Percentiles rank a stretch among this genome's conserved stretches.
Conservation (phyloP, 768 basidiomycete species). For the Tylopilus felleus region DNA sequence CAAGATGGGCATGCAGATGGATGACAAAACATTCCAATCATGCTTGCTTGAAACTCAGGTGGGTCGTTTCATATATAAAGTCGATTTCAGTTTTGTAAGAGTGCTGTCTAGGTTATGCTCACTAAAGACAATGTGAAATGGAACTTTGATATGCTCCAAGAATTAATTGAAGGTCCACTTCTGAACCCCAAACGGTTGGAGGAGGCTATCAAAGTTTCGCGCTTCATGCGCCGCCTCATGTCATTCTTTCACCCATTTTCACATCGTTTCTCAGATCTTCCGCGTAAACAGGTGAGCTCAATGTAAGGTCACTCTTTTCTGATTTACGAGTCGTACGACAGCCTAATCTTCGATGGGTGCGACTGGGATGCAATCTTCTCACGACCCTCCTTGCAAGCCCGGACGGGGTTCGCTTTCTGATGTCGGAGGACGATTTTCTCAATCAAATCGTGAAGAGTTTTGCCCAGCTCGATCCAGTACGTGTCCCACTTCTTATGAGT, state of each 20-base stretch:
- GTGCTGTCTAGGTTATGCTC: slow-evolving; percentile 61
- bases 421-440: slow-evolving; percentile 80
- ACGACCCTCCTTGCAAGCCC: slow-evolving; percentile 77
- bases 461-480: slow-evolving; percentile 87
- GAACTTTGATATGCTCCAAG: slow-evolving; percentile 87
- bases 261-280: slow-evolving; percentile 83
- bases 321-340: slow-evolving; percentile 28
- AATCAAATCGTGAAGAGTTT: slow-evolving; percentile 83
- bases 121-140: slow-evolving; percentile 89
- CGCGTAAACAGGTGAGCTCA: slow-evolving; percentile 53
- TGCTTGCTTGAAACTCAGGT: slow-evolving; percentile 86
- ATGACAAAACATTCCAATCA: slow-evolving; percentile 87
- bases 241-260: slow-evolving; percentile 90
- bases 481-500: slow-evolving; percentile 19
- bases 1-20: slow-evolving; percentile 91
- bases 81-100: not conserved
- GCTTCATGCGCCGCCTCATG: slow-evolving; percentile 88
- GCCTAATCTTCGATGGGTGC: slow-evolving; percentile 82
- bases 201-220: slow-evolving; percentile 87
- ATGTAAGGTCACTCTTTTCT: not conserved
- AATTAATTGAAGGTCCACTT: slow-evolving; percentile 88
- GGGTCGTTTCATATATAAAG: slow-evolving; percentile 7
- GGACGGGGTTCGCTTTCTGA: slow-evolving; percentile 81
- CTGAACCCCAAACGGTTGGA: slow-evolving; percentile 90
- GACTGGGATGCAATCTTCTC: slow-evolving; percentile 77